These are phyloP conservation scores for Fomitopsis pinicola DNA, from an alignment of 1,284 basidiomycete genomes.

Conservation along the genomic window DNA sequence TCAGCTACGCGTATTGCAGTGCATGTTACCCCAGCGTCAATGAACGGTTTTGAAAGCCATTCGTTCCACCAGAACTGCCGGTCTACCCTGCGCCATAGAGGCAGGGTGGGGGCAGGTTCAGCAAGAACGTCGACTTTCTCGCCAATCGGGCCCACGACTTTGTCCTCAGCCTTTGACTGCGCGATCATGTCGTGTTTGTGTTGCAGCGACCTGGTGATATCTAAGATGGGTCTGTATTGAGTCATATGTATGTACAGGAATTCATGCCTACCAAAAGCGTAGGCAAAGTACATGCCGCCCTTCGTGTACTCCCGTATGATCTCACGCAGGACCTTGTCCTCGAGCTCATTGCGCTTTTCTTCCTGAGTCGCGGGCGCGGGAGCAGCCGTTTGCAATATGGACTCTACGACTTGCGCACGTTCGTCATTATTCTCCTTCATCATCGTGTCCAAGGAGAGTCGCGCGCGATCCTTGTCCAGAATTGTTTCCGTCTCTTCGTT, in stretches of 20 bases:
- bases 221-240: conserved; percentile 31
- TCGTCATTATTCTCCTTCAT: conserved; percentile 43
- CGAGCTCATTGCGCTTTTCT: conserved; percentile 67
- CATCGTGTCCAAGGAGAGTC: conserved; percentile 45
- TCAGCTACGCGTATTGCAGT: neutral
- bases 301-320: conserved; percentile 65
- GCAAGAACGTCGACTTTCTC: conserved; percentile 49
- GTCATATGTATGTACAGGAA: neutral
- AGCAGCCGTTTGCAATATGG: conserved; percentile 53
- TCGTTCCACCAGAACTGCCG: conserved; percentile 91
- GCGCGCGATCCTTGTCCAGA: conserved; percentile 29
- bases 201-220: conserved; percentile 75
- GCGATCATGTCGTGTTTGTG: conserved; percentile 67
- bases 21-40: conserved; percentile 64
- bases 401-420: conserved; percentile 46
- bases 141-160: conserved; percentile 24
- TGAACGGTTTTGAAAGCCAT: conserved; percentile 68
- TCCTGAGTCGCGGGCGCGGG: conserved; percentile 55
- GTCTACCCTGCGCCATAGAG: conserved; percentile 82
- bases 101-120: conserved; percentile 69
- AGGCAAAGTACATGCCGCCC: conserved; percentile 80
- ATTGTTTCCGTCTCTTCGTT: conserved; percentile 12
- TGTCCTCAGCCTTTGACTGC: conserved; percentile 38
- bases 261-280: conserved; percentile 58
- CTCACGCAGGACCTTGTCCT: conserved; percentile 74